Base-by-base conservation (phyloP, 176 grass and related monocot species). In the Aegilops speltoides region DNA sequence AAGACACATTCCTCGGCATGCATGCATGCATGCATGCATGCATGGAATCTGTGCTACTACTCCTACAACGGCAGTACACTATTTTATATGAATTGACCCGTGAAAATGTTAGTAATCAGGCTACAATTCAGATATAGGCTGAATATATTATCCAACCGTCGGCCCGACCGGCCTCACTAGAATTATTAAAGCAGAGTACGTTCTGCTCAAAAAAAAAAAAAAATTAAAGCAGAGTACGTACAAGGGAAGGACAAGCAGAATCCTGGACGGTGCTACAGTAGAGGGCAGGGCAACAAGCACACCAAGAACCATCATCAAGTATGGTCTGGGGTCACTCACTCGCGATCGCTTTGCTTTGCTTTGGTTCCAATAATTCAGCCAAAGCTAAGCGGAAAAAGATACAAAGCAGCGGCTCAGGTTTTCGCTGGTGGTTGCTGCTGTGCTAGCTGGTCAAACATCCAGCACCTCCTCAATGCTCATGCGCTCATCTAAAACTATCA, bases 321-420 rank as follows among this genome's bases (percentile, higher is more conserved):
- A 37, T 63, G 83, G 61, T 31, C 22, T 62, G 52, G 40, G 40
- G 56, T 75, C 45, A 82, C 14, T 41, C 84, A 28, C 15, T 85
- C 83, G 50, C 79, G 20, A 81, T 31, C 81, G 15, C 78, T 76
- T 77, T 40, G 83, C 60, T 75, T 86, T 38, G n/a, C 63, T 90
- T 90, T 90, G 85, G 73, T 24, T 68, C 81, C 81, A 91, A 87
- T 84, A 87, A 91, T 91, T 84, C 71, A 8, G 60, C 67, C 67
- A 79, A 86, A 83, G 69, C 41, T 50, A 87, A 13, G 12, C 16
- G 25, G 12, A 64, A 28, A 80, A 60, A 15, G 32, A 10, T 54
- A 71, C 40, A 45, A 6, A 61, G 50, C 23, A 25, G 38, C 36
- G 5, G 32, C 67, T 82, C 40, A 62, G 56, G 41, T 75, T 89